Base-by-base conservation (phyloP, 257 asterid genomes). In the Vinca minor region DNA sequence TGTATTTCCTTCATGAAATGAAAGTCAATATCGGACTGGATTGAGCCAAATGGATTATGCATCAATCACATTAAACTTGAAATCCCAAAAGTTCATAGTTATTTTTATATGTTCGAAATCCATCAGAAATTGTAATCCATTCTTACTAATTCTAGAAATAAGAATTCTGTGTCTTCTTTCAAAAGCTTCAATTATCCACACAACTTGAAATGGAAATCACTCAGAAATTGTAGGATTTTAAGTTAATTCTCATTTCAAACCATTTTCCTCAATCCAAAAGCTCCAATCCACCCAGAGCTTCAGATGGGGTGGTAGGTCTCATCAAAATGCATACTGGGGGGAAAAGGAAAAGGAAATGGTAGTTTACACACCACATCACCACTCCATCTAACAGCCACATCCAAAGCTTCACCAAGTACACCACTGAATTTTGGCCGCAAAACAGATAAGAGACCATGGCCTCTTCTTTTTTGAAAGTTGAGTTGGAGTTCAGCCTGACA, bases 351-450 rank as follows among this genome's bases (percentile, higher is more conserved):
- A 64, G 52, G 64, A 39, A 54, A 59, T 45, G 21, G 45, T 32
- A 49, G 53, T 71, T 73, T 68, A 86, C 97, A 78, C 57, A 93
- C 98, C 78, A 93, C 98, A 77, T 93, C 98, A 66, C 98, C 98
- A 67, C 95, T 93, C 98, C 98, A 93, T 81, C 95, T 81, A 72
- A 90, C 98, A 75, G 97, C 96, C 73, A 93, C 96, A 84, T 93
- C 98, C 50, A 93, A 77, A 80, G 97, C 97, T 77, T 93, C 98
- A 56, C 98, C 98, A 82, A 93, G 71, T 59, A 88, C 88, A 74
- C 98, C 98, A 67, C 98, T 93, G 82, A 93, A 93, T 78, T 93
- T 93, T 62, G 98, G 98, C 70, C 84, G 87, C 55, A 89, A 86
- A 67, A 93, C 94, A 67, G 98, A 93, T 64, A 93, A 66, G 66